These are phyloP conservation scores for Gaultheria prostrata DNA, from an alignment of 148 eudicot species.

Conservation along the genomic window DNA sequence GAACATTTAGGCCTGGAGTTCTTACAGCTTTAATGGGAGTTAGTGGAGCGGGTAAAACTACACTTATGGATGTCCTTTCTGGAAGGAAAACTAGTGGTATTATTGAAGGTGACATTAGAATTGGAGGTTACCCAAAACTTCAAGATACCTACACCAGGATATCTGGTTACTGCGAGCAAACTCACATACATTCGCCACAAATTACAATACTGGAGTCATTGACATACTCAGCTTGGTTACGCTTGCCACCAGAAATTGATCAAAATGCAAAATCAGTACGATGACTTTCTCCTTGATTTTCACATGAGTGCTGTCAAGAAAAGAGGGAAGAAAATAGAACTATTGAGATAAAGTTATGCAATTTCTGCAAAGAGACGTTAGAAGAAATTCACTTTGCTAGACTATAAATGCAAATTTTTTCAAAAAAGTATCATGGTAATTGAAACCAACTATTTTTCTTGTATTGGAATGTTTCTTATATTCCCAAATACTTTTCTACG, in stretches of 20 bases:
- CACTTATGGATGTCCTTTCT: conserved; percentile 36
- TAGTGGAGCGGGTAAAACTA: conserved; percentile 43
- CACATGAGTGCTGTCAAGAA: neutral
- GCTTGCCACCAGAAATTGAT: conserved; percentile 25
- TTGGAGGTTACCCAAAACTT: conserved; percentile 33
- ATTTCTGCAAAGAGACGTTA: too few relatives aligned
- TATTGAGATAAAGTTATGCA: too few relatives aligned
- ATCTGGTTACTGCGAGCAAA: conserved; percentile 38
- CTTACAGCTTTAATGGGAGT: conserved; percentile 43
- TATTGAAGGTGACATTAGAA: conserved; percentile 33
- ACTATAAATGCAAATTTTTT: neutral
- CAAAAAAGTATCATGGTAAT: neutral
- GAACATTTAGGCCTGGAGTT: conserved; percentile 30
- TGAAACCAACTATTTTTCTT: neutral
- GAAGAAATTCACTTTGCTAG: too few relatives aligned
- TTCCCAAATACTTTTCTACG: neutral
- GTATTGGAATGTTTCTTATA: neutral
- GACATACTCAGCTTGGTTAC: conserved; percentile 31
- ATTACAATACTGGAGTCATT: conserved; percentile 33
- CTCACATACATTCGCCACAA: conserved; percentile 34
- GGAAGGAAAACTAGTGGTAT: conserved; percentile 34
- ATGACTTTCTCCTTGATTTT: neutral
- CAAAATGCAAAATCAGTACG: conserved; percentile 8
- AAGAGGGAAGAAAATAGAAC: neutral
- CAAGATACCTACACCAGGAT: conserved; percentile 34